phyloP scores from a whole-genome alignment of 2,329 filamentous ascomycete species.

The Geosmithia morbida region DNA sequence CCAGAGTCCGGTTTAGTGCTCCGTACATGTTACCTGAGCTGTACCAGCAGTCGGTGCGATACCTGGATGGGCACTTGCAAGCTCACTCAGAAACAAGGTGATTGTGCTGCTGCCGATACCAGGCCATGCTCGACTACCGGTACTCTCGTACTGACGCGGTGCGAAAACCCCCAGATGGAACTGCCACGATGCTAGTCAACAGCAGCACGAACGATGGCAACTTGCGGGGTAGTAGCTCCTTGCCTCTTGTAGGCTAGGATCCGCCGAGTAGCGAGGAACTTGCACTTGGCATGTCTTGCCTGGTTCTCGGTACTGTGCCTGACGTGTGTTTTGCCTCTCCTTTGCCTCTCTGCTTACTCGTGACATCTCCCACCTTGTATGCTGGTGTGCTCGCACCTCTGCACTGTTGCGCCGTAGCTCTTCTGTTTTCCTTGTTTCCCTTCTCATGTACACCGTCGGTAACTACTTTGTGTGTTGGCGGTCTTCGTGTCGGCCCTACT shows the following conservation, averaged over 20 bases:
- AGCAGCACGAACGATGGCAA: neutral
- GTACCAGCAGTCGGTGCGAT: too few species aligned
- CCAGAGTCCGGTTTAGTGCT: too few species aligned
- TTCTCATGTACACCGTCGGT: neutral
- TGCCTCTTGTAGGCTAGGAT: neutral
- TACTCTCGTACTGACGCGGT: too few species aligned
- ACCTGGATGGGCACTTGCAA: too few species aligned
- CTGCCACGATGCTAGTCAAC: neutral
- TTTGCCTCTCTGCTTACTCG: neutral
- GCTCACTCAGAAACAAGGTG: too few species aligned
- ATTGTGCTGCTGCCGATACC: too few species aligned
- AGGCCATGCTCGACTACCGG: too few species aligned
- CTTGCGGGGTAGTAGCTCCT: neutral
- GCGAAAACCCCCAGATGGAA: too few species aligned
- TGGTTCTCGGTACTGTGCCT: neutral
- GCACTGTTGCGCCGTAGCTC: neutral
- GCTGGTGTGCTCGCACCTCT: neutral
- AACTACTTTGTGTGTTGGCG: too few species aligned
- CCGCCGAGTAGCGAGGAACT: neutral
- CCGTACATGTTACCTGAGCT: too few species aligned
- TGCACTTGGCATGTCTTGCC: neutral
- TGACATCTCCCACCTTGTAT: neutral
- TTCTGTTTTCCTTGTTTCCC: too few species aligned
- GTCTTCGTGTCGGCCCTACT: neutral
- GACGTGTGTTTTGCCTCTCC: too few species aligned